phyloP scores from a whole-genome alignment of 176 grass and related monocot genomes.

The Aegilops sharonensis region DNA sequence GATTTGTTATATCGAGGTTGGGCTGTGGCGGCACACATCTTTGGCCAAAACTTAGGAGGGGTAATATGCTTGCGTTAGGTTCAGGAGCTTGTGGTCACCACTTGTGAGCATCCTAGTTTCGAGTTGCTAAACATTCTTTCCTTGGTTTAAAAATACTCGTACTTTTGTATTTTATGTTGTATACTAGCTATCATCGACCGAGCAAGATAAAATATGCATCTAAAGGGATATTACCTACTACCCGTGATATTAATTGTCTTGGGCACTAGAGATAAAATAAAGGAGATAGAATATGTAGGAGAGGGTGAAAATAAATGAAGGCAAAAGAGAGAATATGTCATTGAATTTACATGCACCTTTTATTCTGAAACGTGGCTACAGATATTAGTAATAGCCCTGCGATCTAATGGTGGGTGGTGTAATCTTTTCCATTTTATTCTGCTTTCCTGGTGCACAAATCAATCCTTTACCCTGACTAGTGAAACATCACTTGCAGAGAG shows the following conservation, averaged over 20 bases:
- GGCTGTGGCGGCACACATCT: neutral
- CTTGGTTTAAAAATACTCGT: neutral
- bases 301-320: neutral
- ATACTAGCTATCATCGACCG: neutral
- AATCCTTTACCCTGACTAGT: constrained; percentile 12
- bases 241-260: neutral
- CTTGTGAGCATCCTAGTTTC: neutral
- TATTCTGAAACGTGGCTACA: neutral
- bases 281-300: neutral
- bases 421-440: constrained; percentile 25
- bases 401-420: neutral
- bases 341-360: neutral
- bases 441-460: neutral
- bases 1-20: neutral
- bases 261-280: neutral
- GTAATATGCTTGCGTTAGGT: constrained; percentile 1
- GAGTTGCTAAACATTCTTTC: neutral
- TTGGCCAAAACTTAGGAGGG: neutral
- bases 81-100: neutral
- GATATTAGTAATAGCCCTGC: neutral
- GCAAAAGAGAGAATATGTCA: neutral
- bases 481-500: constrained; percentile 57
- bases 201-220: constrained; percentile 3
- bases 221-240: neutral
- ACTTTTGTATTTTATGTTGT: constrained; percentile 2